phyloP scores from a whole-genome alignment of 176 grass and related monocot genomes.

The Aegilops bicornis region DNA sequence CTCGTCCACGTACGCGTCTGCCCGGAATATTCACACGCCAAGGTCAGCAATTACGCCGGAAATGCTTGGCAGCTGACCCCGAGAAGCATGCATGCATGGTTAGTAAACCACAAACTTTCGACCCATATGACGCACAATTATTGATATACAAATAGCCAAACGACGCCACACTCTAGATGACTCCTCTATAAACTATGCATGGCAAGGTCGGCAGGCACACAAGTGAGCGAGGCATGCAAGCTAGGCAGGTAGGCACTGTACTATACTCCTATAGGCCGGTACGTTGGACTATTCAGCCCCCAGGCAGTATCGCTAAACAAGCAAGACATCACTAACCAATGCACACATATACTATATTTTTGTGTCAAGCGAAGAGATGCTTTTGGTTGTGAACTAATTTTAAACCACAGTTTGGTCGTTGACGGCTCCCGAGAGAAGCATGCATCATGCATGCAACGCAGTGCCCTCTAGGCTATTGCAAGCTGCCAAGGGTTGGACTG shows the following conservation, averaged over 20 bases:
- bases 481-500: conserved; percentile 23
- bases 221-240: neutral
- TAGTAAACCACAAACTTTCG: conserved; percentile 27
- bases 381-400: neutral
- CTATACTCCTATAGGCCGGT: neutral
- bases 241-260: neutral
- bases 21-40: conserved; percentile 16
- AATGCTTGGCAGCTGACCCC: neutral
- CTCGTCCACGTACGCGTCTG: neutral
- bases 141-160: too few relatives aligned
- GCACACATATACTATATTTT: neutral
- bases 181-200: neutral
- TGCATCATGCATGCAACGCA: neutral
- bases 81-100: neutral
- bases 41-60: neutral
- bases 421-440: conserved; percentile 2
- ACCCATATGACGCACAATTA: neutral
- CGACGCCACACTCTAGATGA: neutral
- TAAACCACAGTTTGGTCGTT: conserved; percentile 1
- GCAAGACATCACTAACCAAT: neutral
- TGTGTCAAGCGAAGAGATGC: neutral
- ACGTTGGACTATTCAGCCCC: neutral
- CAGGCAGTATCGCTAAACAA: neutral
- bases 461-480: neutral
- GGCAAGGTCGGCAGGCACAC: neutral